phyloP scores from a whole-genome alignment of 2,329 filamentous ascomycete genomes.

The Cladobotryum mycophilum region DNA sequence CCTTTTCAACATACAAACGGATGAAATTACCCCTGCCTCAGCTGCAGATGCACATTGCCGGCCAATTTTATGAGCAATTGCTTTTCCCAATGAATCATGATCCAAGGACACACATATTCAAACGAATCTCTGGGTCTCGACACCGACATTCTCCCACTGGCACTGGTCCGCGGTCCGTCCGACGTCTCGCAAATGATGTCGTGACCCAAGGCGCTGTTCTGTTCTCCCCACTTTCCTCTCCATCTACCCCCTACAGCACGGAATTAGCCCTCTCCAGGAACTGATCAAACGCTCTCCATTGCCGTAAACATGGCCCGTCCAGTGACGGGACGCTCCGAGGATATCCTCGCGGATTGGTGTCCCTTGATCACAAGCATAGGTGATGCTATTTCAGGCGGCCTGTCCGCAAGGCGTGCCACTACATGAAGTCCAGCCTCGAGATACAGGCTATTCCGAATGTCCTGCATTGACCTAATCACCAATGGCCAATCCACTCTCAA shows the following conservation, averaged over 20 bases:
- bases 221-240: background rate
- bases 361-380: background rate
- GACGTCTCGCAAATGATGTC: constrained; percentile 10
- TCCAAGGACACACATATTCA: background rate
- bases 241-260: background rate
- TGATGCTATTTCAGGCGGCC: background rate
- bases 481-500: background rate
- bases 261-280: background rate
- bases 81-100: background rate
- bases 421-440: background rate
- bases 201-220: background rate
- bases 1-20: background rate
- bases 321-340: constrained; percentile 3
- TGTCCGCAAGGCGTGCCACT: constrained; percentile 1
- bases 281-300: background rate
- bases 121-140: background rate
- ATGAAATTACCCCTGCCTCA: no score
- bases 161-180: background rate
- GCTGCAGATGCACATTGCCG: constrained; percentile 1
- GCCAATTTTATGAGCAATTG: background rate
- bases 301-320: background rate
- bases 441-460: background rate
- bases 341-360: background rate
- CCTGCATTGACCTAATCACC: background rate
- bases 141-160: background rate